phyloP scores from a whole-genome alignment of 768 basidiomycete species.

The Scleroderma citrinum region DNA sequence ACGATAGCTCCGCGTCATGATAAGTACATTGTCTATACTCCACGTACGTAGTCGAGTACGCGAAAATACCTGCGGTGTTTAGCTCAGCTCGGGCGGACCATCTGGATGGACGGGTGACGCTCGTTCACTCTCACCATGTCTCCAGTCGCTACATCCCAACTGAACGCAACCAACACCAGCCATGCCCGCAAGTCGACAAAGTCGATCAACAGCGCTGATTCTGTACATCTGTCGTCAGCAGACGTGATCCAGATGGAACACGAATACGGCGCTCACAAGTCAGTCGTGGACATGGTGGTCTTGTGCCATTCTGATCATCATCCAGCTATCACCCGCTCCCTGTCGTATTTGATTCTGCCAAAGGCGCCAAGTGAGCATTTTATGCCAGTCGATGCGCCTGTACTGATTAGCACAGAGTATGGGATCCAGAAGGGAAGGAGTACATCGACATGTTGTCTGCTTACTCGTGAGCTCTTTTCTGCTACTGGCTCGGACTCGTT shows the following conservation, averaged over 20 bases:
- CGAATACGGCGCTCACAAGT: slow-evolving; percentile 86
- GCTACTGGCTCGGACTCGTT: slow-evolving; percentile 2
- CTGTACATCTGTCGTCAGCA: slow-evolving; percentile 44
- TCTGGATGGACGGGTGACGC: too few species aligned
- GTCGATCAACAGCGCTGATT: background rate
- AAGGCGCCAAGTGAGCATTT: slow-evolving; percentile 78
- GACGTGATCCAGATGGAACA: slow-evolving; percentile 79
- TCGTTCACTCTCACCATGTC: slow-evolving; percentile 14
- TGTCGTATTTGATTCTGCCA: slow-evolving; percentile 86
- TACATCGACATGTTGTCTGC: slow-evolving; percentile 99
- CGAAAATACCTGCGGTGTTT: slow-evolving; percentile 13
- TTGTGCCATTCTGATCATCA: too few species aligned
- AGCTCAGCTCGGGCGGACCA: background rate
- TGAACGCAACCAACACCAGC: slow-evolving; percentile 8
- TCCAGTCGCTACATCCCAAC: slow-evolving; percentile 14
- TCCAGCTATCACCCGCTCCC: slow-evolving; percentile 91
- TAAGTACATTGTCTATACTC: slow-evolving; percentile 2
- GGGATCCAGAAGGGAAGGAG: slow-evolving; percentile 92
- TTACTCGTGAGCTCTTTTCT: slow-evolving; percentile 69
- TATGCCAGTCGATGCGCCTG: slow-evolving; percentile 23
- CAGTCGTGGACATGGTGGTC: too few species aligned
- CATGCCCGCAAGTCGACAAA: slow-evolving; percentile 12
- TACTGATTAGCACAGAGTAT: slow-evolving; percentile 46
- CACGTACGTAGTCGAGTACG: background rate
- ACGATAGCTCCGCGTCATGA: slow-evolving; percentile 44